A percentile compares a stretch with the other conserved stretches of the same genome.
phyloP scores from a whole-genome alignment of 352 stramenopile genomes.

The Pythium aristosporum region DNA sequence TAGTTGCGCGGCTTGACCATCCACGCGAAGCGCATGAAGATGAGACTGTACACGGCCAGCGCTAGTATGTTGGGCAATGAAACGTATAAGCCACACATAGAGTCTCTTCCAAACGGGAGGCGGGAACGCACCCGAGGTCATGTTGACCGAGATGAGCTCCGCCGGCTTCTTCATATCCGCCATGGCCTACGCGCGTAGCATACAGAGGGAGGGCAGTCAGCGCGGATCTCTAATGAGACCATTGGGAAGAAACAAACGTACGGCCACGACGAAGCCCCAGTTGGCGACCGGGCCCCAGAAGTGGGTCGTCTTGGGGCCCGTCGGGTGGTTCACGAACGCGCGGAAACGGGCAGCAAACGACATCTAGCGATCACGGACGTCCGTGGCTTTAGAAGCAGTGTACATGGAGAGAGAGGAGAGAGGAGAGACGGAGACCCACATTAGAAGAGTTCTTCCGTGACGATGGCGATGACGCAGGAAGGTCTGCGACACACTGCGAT shows the following conservation, averaged over 20 bases:
- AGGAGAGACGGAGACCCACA: neutral
- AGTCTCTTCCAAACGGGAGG: slow-evolving; percentile 3
- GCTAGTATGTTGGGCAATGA: slow-evolving; percentile 29
- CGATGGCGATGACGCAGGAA: slow-evolving; percentile 17
- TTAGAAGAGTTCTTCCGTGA: neutral
- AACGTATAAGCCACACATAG: slow-evolving; percentile 4
- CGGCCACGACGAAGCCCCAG: slow-evolving; percentile 86
- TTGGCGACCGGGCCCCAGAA: slow-evolving; percentile 89
- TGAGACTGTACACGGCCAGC: slow-evolving; percentile 80
- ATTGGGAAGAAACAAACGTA: slow-evolving; percentile 28
- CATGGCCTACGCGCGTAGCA: slow-evolving; percentile 50
- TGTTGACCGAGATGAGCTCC: slow-evolving; percentile 86
- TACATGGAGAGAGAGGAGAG: neutral
- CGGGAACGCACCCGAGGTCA: slow-evolving; percentile 61
- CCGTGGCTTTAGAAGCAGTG: neutral
- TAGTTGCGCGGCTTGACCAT: slow-evolving; percentile 90
- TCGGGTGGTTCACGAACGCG: slow-evolving; percentile 78
- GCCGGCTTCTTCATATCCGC: slow-evolving; percentile 80
- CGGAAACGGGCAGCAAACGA: slow-evolving; percentile 49
- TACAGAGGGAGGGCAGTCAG: slow-evolving; percentile 3
- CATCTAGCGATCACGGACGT: slow-evolving; percentile 5
- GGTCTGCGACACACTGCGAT: neutral
- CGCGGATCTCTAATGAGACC: slow-evolving; percentile 1
- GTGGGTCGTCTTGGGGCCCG: slow-evolving; percentile 84
- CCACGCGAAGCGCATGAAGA: slow-evolving; percentile 90